Conservation (phyloP, 495 filamentous ascomycete species). For the Entonaema liquescens region DNA sequence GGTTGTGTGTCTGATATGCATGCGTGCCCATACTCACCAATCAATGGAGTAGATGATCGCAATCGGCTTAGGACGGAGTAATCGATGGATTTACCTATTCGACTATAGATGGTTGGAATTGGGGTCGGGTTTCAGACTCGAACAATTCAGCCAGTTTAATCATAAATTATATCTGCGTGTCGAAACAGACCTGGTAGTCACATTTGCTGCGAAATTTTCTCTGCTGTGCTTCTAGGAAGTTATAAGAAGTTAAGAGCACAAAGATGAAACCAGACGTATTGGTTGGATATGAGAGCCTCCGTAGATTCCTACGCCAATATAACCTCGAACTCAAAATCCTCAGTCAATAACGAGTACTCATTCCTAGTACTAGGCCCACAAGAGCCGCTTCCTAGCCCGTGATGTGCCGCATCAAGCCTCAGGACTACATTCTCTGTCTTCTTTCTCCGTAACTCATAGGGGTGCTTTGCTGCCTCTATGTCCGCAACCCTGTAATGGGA, state of each 20-base stretch:
- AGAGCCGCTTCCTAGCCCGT: constrained; percentile 67
- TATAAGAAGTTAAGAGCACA: neutral
- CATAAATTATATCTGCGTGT: neutral
- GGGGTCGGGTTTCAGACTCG: no score
- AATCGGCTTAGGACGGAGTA: neutral
- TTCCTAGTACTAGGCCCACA: constrained; percentile 68
- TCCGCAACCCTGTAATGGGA: constrained; percentile 57
- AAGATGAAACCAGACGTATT: neutral
- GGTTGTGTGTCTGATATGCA: neutral
- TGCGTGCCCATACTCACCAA: neutral
- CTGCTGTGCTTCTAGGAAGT: neutral
- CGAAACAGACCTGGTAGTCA: no score
- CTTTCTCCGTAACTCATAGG: constrained; percentile 62
- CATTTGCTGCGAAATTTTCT: neutral
- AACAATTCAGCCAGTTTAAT: neutral
- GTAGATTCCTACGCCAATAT: constrained; percentile 12
- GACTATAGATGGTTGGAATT: no score
- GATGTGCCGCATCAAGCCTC: constrained; percentile 64
- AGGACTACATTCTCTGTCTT: constrained; percentile 61
- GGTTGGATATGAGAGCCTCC: neutral
- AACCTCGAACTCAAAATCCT: constrained; percentile 43
- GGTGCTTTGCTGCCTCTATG: constrained; percentile 65
- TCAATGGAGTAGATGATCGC: neutral
- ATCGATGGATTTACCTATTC: neutral
- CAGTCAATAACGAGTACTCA: constrained; percentile 54